Conservation (phyloP, 768 basidiomycete genomes). For the Boletus rubroflammeus region DNA sequence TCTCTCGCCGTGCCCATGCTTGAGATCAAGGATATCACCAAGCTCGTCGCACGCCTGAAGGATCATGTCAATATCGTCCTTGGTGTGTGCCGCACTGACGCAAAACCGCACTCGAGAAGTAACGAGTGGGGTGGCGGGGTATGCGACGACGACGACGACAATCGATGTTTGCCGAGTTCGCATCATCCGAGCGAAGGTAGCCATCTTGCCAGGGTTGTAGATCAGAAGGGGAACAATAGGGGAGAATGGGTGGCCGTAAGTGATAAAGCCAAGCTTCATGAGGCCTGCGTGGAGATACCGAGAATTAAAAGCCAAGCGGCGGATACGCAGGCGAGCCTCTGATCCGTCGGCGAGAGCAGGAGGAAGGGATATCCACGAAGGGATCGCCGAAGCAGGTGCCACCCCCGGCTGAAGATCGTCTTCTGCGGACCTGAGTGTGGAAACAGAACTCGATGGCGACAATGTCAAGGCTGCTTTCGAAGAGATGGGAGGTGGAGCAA, state of each 20-base stretch:
- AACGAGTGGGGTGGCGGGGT: constrained; percentile 87
- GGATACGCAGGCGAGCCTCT: constrained; percentile 80
- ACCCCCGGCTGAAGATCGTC: constrained; percentile 63
- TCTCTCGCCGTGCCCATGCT: constrained; percentile 67
- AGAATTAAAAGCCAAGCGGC: constrained; percentile 91
- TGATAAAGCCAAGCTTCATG: constrained; percentile 92
- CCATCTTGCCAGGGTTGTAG: constrained; percentile 94
- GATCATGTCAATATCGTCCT: constrained; percentile 89
- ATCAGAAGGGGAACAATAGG: constrained; percentile 92
- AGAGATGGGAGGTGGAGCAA: constrained; percentile 40
- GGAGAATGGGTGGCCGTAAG: constrained; percentile 85
- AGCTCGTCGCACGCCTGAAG: constrained; percentile 88
- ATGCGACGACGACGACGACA: constrained; percentile 85
- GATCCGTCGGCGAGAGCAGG: constrained; percentile 70
- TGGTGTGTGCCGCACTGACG: constrained; percentile 91
- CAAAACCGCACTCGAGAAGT: constrained; percentile 92
- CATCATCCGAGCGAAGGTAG: constrained; percentile 89
- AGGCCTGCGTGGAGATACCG: constrained; percentile 87
- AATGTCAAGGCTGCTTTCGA: constrained; percentile 25
- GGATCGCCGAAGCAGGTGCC: constrained; percentile 60
- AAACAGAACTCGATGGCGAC: constrained; percentile 31
- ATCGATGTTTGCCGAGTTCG: constrained; percentile 69
- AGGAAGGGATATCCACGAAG: constrained; percentile 77
- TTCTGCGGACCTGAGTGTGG: constrained; percentile 33
- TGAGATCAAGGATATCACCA: constrained; percentile 86